Conservation (phyloP, 768 basidiomycete genomes). For the Lactifluus hygrophoroides region DNA sequence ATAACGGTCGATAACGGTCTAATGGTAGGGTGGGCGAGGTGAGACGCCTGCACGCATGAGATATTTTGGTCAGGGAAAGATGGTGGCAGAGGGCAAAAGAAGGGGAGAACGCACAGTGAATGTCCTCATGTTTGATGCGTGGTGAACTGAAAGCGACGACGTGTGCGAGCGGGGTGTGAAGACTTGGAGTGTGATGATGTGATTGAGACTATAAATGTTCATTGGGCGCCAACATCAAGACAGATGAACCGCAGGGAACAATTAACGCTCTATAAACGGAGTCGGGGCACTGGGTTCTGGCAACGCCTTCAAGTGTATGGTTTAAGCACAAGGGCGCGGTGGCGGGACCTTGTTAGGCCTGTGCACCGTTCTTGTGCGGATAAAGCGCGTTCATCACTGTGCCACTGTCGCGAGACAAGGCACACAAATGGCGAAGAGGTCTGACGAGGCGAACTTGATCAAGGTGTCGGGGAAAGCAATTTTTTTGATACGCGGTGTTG, state of each 20-base stretch:
- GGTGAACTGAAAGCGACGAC: neutral
- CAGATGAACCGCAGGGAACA: neutral
- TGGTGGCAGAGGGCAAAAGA: neutral
- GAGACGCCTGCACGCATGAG: neutral
- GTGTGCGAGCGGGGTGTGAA: neutral
- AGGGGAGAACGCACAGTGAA: neutral
- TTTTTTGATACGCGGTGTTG: no score
- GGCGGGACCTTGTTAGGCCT: neutral
- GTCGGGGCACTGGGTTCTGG: neutral
- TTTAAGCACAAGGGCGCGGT: neutral
- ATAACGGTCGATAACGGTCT: neutral
- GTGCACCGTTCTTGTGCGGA: neutral
- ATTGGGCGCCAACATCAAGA: neutral
- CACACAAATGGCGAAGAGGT: neutral
- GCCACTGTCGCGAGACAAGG: neutral
- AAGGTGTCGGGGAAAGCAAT: neutral
- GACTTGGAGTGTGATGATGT: neutral
- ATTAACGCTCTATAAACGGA: neutral
- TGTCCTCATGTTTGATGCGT: slow-evolving; percentile 1
- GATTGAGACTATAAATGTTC: neutral
- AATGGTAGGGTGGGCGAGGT: neutral
- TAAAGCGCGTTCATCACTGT: neutral
- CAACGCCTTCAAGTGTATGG: neutral
- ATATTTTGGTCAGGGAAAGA: neutral
- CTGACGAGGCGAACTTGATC: neutral